phyloP scores from a whole-genome alignment of 176 grass and related monocot species.

The Zea luxurians region DNA sequence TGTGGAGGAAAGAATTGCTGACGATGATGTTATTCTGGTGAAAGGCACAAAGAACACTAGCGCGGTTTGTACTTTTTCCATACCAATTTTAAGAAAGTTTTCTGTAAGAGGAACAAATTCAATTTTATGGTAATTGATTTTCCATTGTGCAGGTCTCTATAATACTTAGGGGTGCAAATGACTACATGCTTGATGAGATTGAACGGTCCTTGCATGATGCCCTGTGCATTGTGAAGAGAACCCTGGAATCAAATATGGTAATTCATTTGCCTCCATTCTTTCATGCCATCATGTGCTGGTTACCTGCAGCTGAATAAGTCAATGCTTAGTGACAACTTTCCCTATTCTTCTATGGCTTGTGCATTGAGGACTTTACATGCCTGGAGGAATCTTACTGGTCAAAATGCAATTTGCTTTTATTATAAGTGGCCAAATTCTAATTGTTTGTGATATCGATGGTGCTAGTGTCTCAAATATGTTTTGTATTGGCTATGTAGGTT shows the following conservation, averaged over 20 bases:
- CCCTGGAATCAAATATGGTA: slow-evolving; percentile 84
- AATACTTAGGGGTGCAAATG: slow-evolving; percentile 91
- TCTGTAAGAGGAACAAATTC: not conserved
- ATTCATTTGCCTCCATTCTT: not conserved
- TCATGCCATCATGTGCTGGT: not conserved
- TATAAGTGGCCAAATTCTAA: not conserved
- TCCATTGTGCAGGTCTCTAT: slow-evolving; percentile 63
- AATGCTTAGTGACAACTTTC: not conserved
- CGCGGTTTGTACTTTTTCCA: slow-evolving; percentile 53
- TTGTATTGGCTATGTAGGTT: slow-evolving; percentile 49
- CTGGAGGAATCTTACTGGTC: not conserved
- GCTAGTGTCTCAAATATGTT: not conserved
- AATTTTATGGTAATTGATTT: slow-evolving; percentile 4
- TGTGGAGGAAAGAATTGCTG: slow-evolving; percentile 77
- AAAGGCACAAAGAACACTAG: slow-evolving; percentile 91
- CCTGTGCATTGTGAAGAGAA: slow-evolving; percentile 89
- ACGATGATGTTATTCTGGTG: slow-evolving; percentile 86
- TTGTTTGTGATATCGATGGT: not conserved
- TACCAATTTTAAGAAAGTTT: slow-evolving; percentile 8
- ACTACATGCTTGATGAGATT: slow-evolving; percentile 92
- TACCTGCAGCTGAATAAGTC: not conserved
- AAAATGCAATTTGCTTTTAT: not conserved
- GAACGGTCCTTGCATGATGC: slow-evolving; percentile 86
- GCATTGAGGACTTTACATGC: not conserved
- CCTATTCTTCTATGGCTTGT: not conserved